Evolutionary conservation across 192 early-diverging fungal species (phyloP).

Genomic region (Jimgerdemannia lactiflua): DNA sequence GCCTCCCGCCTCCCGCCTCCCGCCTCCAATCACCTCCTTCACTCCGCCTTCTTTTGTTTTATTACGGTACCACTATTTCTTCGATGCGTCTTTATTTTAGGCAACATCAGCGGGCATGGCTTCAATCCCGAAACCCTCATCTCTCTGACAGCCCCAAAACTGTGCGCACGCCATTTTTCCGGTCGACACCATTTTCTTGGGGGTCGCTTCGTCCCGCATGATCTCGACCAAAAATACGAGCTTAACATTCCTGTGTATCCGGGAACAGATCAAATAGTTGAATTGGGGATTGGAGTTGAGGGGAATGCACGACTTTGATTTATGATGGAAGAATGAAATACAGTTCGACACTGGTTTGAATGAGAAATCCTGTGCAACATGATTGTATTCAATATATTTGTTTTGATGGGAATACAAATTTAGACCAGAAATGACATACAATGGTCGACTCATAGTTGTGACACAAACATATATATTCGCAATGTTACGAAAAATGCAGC

Average conservation of each 20-base stretch:
- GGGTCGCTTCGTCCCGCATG: conserved; percentile 84
- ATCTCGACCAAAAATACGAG: conserved; percentile 59
- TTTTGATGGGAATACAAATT: too few species aligned
- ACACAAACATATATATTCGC: too few species aligned
- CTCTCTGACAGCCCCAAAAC: conserved; percentile 92
- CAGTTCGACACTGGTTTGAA: too few species aligned
- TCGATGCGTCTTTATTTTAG: conserved; percentile 13
- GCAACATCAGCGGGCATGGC: conserved; percentile 40
- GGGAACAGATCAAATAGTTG: conserved; percentile 69
- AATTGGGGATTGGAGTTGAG: conserved; percentile 13
- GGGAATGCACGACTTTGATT: not conserved
- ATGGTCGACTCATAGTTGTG: too few species aligned
- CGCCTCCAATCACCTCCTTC: not conserved
- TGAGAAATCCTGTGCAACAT: too few species aligned
- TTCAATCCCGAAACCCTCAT: conserved; percentile 83
- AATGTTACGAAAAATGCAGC: too few species aligned
- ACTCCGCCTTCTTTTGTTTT: not conserved
- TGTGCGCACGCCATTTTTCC: conserved; percentile 62
- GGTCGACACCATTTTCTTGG: conserved; percentile 83
- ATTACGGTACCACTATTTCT: not conserved
- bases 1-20: not conserved
- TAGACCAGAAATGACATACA: too few species aligned
- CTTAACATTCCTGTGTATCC: conserved; percentile 72
- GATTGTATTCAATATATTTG: too few species aligned
- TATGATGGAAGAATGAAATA: too few species aligned